phyloP scores from a whole-genome alignment of 257 asterid species.

The Prunella vulgaris region DNA sequence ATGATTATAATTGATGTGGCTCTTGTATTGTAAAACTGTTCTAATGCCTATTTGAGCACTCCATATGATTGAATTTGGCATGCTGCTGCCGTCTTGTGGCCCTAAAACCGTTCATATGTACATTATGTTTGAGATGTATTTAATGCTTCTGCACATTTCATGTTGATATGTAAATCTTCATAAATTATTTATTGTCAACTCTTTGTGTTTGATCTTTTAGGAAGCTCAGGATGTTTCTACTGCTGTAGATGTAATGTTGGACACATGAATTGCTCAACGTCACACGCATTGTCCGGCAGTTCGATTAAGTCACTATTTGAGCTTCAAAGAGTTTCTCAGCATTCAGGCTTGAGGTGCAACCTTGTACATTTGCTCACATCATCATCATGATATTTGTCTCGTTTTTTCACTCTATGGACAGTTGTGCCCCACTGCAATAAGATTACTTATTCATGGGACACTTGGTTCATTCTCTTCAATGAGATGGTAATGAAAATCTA shows the following conservation, averaged over 20 bases:
- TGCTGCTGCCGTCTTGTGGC: not conserved
- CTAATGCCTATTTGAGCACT: not conserved
- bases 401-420: slow-evolving; percentile 1
- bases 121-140: not conserved
- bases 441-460: not conserved
- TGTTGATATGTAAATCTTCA: not conserved
- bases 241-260: slow-evolving; percentile 47
- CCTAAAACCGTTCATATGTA: not conserved
- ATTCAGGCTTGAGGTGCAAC: slow-evolving; percentile 55
- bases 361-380: slow-evolving; percentile 18
- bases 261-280: slow-evolving; percentile 56
- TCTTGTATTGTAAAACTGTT: not conserved
- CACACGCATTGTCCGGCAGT: slow-evolving; percentile 32
- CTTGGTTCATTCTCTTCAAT: not conserved
- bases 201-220: slow-evolving; percentile 19
- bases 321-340: slow-evolving; percentile 41
- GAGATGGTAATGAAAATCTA: not conserved
- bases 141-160: not conserved
- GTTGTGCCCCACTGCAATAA: not conserved
- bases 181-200: slow-evolving; percentile 5
- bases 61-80: not conserved
- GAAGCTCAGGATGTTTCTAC: slow-evolving; percentile 35
- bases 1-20: not conserved
- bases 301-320: slow-evolving; percentile 41
- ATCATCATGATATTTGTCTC: slow-evolving; percentile 9